These are phyloP conservation scores for Chaetomium fimeti DNA, from an alignment of 495 filamentous ascomycete genomes.

Conservation along the genomic window DNA sequence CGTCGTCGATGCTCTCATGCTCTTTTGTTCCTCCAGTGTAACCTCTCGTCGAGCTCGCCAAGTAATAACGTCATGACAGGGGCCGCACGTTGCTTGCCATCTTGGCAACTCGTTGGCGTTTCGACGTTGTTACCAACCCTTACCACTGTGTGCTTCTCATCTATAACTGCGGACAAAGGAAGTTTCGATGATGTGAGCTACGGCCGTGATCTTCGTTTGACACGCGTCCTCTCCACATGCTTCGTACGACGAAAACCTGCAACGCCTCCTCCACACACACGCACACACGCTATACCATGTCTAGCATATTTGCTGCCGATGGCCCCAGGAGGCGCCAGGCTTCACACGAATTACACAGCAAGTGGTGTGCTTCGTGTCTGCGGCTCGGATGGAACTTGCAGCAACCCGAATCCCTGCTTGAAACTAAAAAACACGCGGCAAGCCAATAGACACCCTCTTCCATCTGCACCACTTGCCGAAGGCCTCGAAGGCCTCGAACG, in stretches of 20 bases:
- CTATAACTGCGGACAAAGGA: not conserved
- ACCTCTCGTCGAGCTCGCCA: too few species aligned
- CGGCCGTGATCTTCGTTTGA: not conserved
- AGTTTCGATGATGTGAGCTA: not conserved
- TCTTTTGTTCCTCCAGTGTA: too few species aligned
- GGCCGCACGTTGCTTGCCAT: not conserved
- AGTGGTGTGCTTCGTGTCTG: not conserved
- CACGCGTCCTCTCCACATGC: not conserved
- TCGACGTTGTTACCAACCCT: not conserved
- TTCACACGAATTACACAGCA: not conserved
- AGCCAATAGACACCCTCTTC: too few species aligned
- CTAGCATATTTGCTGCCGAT: not conserved
- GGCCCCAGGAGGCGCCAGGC: not conserved
- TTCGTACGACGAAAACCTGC: not conserved
- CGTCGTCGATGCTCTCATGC: too few species aligned
- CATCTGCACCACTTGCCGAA: too few species aligned
- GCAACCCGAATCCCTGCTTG: constrained; percentile 1
- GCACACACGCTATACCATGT: too few species aligned
- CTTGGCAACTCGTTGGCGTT: not conserved
- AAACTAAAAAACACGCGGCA: not conserved
- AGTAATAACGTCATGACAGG: constrained; percentile 2
- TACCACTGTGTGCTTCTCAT: not conserved
- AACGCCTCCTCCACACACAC: not conserved
- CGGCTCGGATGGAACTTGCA: constrained; percentile 1
- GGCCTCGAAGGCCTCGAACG: too few species aligned